phyloP scores from a whole-genome alignment of 176 grass and related monocot genomes.

The Cenchrus purpureus region DNA sequence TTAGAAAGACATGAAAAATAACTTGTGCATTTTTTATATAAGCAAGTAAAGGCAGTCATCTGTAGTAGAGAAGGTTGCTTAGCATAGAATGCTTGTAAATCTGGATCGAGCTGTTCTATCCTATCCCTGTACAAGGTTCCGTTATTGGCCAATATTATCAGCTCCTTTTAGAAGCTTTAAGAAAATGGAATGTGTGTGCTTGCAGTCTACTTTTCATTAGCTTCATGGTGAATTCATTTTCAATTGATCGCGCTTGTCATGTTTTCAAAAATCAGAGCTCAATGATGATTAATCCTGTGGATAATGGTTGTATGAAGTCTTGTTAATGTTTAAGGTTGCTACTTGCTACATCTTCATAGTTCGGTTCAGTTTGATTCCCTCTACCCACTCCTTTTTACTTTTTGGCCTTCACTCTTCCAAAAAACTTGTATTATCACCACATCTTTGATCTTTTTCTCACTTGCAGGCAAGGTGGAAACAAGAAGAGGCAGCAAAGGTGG shows the following conservation, averaged over 20 bases:
- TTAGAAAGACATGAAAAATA: background rate
- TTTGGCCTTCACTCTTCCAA: background rate
- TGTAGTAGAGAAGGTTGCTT: background rate
- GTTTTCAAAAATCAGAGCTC: background rate
- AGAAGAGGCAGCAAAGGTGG: conserved; percentile 65
- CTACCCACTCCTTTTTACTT: background rate
- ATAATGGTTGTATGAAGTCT: conserved; percentile 26
- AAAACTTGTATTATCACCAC: background rate
- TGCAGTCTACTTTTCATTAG: background rate
- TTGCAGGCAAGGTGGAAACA: conserved; percentile 65
- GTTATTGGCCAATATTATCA: conserved; percentile 11
- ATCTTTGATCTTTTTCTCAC: conserved; percentile 11
- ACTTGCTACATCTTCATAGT: background rate
- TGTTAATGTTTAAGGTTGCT: conserved; percentile 20
- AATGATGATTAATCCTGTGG: background rate
- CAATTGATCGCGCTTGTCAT: conserved; percentile 11
- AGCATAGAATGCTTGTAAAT: background rate
- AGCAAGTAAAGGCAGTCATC: background rate
- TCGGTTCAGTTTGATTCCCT: background rate
- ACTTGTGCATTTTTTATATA: background rate
- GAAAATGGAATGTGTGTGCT: background rate
- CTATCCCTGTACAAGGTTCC: conserved; percentile 9
- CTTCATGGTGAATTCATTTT: conserved; percentile 8
- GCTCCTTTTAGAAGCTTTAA: conserved; percentile 9
- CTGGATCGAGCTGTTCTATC: background rate